These are phyloP conservation scores for Chenopodium album DNA, from an alignment of 148 eudicot species.

Conservation along the genomic window DNA sequence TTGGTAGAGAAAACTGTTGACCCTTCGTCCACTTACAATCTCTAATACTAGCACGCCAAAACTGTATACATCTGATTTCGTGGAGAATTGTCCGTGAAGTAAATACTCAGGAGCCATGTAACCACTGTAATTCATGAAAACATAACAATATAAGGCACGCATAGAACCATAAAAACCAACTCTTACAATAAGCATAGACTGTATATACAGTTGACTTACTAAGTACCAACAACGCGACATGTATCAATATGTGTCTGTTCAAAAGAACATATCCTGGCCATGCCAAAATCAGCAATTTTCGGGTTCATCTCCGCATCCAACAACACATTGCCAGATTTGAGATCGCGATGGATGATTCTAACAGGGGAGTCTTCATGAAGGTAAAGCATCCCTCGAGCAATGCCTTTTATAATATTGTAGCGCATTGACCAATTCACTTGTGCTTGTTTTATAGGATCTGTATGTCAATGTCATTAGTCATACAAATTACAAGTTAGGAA, in stretches of 20 bases:
- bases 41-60: slow-evolving; percentile 25
- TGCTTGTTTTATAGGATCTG: slow-evolving; percentile 12
- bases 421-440: slow-evolving; percentile 23
- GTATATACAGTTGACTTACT: slow-evolving; percentile 1
- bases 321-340: slow-evolving; percentile 27
- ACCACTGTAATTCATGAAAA: slow-evolving; percentile 17
- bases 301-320: slow-evolving; percentile 22
- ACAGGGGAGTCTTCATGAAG: slow-evolving; percentile 28
- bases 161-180: not conserved
- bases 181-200: too few relatives aligned
- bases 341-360: slow-evolving; percentile 29
- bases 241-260: slow-evolving; percentile 20
- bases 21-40: slow-evolving; percentile 20
- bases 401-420: slow-evolving; percentile 23
- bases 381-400: slow-evolving; percentile 32
- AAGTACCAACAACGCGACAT: slow-evolving; percentile 22
- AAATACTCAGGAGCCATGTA: slow-evolving; percentile 32
- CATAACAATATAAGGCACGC: not conserved
- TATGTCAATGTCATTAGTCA: not conserved
- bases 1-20: not conserved
- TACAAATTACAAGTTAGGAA: not conserved
- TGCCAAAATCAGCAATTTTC: slow-evolving; percentile 30
- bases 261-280: slow-evolving; percentile 18
- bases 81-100: slow-evolving; percentile 26
- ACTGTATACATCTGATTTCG: slow-evolving; percentile 26